Conservation (phyloP, 768 basidiomycete species). For the Brasilioporus rufonigricans region DNA sequence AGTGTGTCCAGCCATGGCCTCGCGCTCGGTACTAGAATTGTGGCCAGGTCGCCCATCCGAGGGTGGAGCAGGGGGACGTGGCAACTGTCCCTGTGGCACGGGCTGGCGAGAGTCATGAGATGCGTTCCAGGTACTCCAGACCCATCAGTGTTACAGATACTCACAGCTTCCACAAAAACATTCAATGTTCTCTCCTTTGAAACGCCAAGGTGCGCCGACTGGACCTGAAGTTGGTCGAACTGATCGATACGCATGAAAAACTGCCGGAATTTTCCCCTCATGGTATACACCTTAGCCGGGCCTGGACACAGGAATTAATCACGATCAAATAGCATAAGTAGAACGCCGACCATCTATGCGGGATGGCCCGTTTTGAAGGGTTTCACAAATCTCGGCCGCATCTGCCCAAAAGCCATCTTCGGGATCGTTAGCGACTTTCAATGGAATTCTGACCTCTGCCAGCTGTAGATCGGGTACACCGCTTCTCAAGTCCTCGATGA, state of each 20-base stretch:
- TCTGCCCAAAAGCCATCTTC: slow-evolving; percentile 70
- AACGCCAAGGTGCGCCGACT: slow-evolving; percentile 57
- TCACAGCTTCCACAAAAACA: slow-evolving; percentile 58
- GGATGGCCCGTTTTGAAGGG: slow-evolving; percentile 59
- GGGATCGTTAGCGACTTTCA: slow-evolving; percentile 45
- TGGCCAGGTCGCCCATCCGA: slow-evolving; percentile 5
- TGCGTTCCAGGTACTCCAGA: not conserved
- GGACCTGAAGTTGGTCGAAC: slow-evolving; percentile 47
- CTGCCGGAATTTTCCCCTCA: slow-evolving; percentile 68
- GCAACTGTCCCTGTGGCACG: slow-evolving; percentile 25
- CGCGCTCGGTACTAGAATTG: slow-evolving; percentile 25
- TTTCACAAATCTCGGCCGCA: slow-evolving; percentile 56
- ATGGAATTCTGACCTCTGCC: slow-evolving; percentile 63
- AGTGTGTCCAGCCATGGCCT: slow-evolving; percentile 2
- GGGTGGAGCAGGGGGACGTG: slow-evolving; percentile 17
- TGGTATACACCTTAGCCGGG: slow-evolving; percentile 64
- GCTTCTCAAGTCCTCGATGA: slow-evolving; percentile 62
- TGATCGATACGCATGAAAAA: slow-evolving; percentile 61
- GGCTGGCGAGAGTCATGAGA: slow-evolving; percentile 22
- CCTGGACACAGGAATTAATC: slow-evolving; percentile 36
- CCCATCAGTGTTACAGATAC: slow-evolving; percentile 19
- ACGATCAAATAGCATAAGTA: not conserved
- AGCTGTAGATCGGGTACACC: slow-evolving; percentile 54
- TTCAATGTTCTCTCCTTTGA: slow-evolving; percentile 53
- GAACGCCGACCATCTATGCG: slow-evolving; percentile 62